These are phyloP conservation scores for Lasiodiplodia sp. DNA, from an alignment of 2,329 filamentous ascomycete genomes.

Conservation along the genomic window DNA sequence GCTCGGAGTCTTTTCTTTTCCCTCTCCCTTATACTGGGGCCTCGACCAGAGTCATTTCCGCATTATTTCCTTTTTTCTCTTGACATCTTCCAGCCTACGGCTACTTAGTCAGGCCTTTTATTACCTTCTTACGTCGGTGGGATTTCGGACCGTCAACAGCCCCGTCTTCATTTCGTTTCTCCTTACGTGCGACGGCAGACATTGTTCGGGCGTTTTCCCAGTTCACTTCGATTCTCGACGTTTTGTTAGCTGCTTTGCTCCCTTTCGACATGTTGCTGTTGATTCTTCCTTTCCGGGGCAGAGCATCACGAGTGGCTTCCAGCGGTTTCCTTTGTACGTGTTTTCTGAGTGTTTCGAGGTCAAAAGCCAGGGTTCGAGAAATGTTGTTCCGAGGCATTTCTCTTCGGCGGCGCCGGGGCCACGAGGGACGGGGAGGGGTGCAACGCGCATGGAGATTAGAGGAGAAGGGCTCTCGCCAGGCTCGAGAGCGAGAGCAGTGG, in stretches of 20 bases:
- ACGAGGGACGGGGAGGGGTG: background rate
- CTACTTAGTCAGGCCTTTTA: slow-evolving; percentile 22
- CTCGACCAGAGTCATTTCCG: slow-evolving; percentile 24
- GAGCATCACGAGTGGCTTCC: slow-evolving; percentile 23
- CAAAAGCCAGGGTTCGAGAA: background rate
- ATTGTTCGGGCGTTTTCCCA: slow-evolving; percentile 22
- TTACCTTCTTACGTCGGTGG: slow-evolving; percentile 17
- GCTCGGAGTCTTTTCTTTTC: slow-evolving; percentile 6
- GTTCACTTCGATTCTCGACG: slow-evolving; percentile 12
- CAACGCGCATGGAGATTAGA: slow-evolving; percentile 5
- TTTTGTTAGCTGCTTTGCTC: slow-evolving; percentile 19
- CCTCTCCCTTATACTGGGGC: slow-evolving; percentile 15
- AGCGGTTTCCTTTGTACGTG: slow-evolving; percentile 20
- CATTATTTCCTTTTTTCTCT: slow-evolving; percentile 19
- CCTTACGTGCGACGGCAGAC: slow-evolving; percentile 27
- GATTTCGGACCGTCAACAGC: slow-evolving; percentile 1
- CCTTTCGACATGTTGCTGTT: slow-evolving; percentile 4
- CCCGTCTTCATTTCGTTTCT: slow-evolving; percentile 27
- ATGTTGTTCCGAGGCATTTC: slow-evolving; percentile 1
- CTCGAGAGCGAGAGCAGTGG: background rate
- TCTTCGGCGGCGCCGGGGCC: background rate
- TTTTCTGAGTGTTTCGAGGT: background rate
- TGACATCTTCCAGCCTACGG: background rate
- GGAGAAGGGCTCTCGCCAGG: background rate
- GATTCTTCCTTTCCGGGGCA: slow-evolving; percentile 5